Conservation (phyloP, 371 early-diverging fungal genomes). For the Blastocladiella emersonii region DNA sequence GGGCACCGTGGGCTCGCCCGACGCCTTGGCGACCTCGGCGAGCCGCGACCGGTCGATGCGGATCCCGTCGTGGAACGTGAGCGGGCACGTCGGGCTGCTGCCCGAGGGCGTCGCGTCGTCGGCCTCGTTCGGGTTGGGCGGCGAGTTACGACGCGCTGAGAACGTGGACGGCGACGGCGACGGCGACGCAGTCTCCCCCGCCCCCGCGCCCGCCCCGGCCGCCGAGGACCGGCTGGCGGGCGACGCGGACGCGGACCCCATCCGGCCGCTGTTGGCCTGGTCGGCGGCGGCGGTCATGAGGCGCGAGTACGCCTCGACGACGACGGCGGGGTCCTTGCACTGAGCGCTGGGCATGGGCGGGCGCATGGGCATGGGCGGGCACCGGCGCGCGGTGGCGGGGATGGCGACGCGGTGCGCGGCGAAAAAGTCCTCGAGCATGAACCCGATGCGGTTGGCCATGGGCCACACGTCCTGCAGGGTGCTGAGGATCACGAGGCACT, state of each 20-base stretch:
- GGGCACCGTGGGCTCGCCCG: not conserved
- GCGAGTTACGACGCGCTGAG: no score
- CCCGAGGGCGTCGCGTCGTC: no score
- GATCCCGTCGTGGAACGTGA: no score
- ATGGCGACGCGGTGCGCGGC: not conserved
- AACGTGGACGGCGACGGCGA: no score
- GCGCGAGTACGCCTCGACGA: not conserved
- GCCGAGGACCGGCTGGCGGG: not conserved
- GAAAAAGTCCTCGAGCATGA: not conserved
- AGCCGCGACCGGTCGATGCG: not conserved
- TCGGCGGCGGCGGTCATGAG: not conserved
- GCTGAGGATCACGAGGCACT: not conserved
- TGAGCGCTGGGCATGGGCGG: not conserved
- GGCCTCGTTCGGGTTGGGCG: no score
- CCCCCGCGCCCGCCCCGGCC: no score
- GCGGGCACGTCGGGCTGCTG: no score
- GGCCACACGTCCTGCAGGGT: not conserved
- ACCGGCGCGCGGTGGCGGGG: not conserved
- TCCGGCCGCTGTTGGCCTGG: not conserved
- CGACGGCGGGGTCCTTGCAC: not conserved
- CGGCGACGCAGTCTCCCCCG: no score
- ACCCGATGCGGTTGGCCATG: constrained; percentile 3
- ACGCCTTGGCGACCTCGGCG: not conserved
- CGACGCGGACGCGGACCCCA: not conserved
- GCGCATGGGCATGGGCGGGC: not conserved